Percentiles rank a stretch among this genome's conserved stretches.
Evolutionary conservation across 768 basidiomycete genomes (phyloP).

Genomic region (Mycena albidolilacea): DNA sequence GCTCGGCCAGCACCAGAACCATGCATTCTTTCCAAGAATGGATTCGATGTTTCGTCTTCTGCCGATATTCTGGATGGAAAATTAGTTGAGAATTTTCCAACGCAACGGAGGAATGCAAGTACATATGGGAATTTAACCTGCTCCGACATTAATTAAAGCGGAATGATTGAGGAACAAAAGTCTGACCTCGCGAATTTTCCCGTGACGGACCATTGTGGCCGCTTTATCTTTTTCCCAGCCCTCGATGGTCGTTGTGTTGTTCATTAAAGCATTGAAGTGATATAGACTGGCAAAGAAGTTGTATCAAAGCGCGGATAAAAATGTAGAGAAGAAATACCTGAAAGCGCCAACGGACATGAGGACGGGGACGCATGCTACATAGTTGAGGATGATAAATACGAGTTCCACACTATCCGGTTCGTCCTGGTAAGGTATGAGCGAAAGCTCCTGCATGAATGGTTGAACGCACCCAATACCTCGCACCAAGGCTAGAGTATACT

Average conservation of each 20-base stretch:
- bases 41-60: conserved; percentile 78
- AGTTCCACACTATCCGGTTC: conserved; percentile 79
- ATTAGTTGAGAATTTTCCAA: conserved; percentile 20
- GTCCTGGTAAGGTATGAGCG: conserved; percentile 60
- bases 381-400: conserved; percentile 91
- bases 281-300: conserved; percentile 71
- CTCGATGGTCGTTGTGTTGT: conserved; percentile 96
- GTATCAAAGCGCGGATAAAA: neutral
- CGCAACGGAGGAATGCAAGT: conserved; percentile 45
- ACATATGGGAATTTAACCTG: conserved; percentile 96
- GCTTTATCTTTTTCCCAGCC: conserved; percentile 98
- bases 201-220: conserved; percentile 85
- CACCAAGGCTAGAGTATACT: conserved; percentile 62
- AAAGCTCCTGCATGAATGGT: neutral
- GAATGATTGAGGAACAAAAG: neutral
- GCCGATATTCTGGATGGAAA: conserved; percentile 81
- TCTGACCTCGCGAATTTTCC: conserved; percentile 85
- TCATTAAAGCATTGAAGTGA: conserved; percentile 82
- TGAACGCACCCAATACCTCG: conserved; percentile 67
- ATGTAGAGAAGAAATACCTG: conserved; percentile 66
- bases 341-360: conserved; percentile 90
- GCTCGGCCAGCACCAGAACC: conserved; percentile 90
- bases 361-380: conserved; percentile 88
- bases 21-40: conserved; percentile 81
- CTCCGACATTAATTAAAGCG: conserved; percentile 9